These are phyloP conservation scores for Cladosporium sphaerospermum DNA, from an alignment of 2,329 filamentous ascomycete species.

Conservation along the genomic window DNA sequence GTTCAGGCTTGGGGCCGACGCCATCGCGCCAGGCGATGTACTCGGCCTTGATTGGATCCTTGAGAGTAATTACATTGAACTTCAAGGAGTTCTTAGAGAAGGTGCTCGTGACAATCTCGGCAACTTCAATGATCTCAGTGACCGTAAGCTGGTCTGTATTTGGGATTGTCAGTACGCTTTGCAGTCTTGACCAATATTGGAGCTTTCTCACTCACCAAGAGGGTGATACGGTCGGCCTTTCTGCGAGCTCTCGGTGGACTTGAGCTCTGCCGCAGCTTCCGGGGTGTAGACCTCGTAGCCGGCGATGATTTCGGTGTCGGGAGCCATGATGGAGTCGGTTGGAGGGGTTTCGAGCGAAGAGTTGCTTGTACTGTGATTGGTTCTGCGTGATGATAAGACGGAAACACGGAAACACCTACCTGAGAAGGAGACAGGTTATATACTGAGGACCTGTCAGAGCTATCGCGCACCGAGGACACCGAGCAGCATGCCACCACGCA, in stretches of 20 bases:
- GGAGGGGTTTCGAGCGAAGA: background rate
- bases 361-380: background rate
- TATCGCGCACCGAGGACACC: background rate
- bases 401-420: too few species aligned
- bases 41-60: constrained; percentile 26
- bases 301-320: constrained; percentile 11
- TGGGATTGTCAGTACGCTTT: background rate
- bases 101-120: background rate
- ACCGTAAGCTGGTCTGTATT: constrained; percentile 8
- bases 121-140: constrained; percentile 8
- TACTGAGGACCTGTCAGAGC: background rate
- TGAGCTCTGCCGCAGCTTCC: background rate
- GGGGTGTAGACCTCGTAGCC: constrained; percentile 12
- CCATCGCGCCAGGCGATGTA: constrained; percentile 31
- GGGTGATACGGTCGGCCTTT: background rate
- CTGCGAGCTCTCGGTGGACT: background rate
- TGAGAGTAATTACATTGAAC: constrained; percentile 11
- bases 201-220: constrained; percentile 1
- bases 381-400: too few species aligned
- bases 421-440: too few species aligned
- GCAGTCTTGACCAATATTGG: too few species aligned
- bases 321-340: constrained; percentile 1
- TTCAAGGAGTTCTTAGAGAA: background rate
- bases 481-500: background rate
- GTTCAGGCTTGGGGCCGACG: constrained; percentile 27